Evolutionary conservation across 2,329 filamentous ascomycete species (phyloP).

Genomic region (Neurospora sp.): DNA sequence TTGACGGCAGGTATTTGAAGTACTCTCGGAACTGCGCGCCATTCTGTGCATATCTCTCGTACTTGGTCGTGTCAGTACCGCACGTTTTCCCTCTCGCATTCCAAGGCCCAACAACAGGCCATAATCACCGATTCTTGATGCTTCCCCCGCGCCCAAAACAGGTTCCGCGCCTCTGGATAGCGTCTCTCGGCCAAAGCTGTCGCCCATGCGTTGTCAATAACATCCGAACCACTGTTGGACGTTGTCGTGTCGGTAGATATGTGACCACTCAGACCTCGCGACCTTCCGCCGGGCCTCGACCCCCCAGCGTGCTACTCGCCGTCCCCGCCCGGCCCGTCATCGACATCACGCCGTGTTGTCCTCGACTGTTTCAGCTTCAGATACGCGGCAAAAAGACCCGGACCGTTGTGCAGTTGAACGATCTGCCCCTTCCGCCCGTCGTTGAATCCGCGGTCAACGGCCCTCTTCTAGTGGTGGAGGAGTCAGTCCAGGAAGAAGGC

Average conservation of each 20-base stretch:
- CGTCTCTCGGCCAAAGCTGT: conserved; percentile 10
- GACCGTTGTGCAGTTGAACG: conserved; percentile 42
- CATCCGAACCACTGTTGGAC: not conserved
- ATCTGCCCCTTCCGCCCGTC: conserved; percentile 33
- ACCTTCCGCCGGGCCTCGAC: not conserved
- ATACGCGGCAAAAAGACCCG: conserved; percentile 44
- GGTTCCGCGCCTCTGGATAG: conserved; percentile 14
- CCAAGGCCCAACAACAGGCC: conserved; percentile 7
- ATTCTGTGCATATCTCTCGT: not conserved
- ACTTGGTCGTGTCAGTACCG: not conserved
- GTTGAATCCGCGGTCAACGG: not conserved
- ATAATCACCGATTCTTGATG: conserved; percentile 14
- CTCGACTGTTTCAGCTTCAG: conserved; percentile 2
- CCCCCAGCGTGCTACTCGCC: not conserved
- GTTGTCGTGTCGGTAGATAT: not conserved
- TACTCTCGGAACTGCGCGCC: not conserved
- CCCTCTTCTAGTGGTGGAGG: not conserved
- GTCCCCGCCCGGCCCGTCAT: not conserved
- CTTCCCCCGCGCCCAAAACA: conserved; percentile 12
- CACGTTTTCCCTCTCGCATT: not conserved
- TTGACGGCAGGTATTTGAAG: not conserved
- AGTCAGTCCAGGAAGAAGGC: not conserved
- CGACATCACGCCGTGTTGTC: not conserved
- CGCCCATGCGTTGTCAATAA: conserved; percentile 2
- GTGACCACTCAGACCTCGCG: not conserved